phyloP scores from a whole-genome alignment of 352 stramenopile species.

The Blastocystis sp. region DNA sequence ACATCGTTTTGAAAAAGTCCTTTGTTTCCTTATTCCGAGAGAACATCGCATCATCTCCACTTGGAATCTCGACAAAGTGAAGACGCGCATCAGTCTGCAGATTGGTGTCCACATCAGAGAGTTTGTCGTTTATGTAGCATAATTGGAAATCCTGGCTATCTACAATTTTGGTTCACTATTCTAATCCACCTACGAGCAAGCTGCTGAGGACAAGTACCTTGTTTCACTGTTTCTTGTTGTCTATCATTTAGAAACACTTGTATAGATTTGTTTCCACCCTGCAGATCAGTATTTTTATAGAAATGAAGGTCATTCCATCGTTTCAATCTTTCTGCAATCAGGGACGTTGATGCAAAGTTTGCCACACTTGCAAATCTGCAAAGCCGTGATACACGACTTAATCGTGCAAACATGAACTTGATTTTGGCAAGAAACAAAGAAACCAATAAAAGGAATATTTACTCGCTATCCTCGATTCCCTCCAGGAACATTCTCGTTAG shows the following conservation, averaged over 20 bases:
- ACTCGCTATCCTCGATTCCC: background rate
- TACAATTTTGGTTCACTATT: background rate
- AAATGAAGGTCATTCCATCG: background rate
- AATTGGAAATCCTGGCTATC: background rate
- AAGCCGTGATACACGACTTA: background rate
- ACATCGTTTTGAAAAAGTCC: slow-evolving; percentile 36
- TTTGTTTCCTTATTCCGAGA: background rate
- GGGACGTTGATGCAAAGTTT: background rate
- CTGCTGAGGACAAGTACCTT: background rate
- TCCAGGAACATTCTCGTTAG: background rate
- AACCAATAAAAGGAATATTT: slow-evolving; percentile 28
- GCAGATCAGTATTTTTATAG: background rate
- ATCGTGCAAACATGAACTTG: slow-evolving; percentile 7
- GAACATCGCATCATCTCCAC: slow-evolving; percentile 33
- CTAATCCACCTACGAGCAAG: background rate
- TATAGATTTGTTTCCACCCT: background rate
- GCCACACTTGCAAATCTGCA: background rate
- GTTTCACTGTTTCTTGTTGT: background rate
- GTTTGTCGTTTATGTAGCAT: background rate
- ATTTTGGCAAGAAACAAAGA: slow-evolving; percentile 15
- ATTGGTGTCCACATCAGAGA: slow-evolving; percentile 1
- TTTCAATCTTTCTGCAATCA: background rate
- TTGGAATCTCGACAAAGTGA: background rate
- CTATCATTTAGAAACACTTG: background rate
- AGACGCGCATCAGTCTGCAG: background rate